These are phyloP conservation scores for Yarrowia porcina DNA, from an alignment of 805 yeast genomes.

Conservation along the genomic window DNA sequence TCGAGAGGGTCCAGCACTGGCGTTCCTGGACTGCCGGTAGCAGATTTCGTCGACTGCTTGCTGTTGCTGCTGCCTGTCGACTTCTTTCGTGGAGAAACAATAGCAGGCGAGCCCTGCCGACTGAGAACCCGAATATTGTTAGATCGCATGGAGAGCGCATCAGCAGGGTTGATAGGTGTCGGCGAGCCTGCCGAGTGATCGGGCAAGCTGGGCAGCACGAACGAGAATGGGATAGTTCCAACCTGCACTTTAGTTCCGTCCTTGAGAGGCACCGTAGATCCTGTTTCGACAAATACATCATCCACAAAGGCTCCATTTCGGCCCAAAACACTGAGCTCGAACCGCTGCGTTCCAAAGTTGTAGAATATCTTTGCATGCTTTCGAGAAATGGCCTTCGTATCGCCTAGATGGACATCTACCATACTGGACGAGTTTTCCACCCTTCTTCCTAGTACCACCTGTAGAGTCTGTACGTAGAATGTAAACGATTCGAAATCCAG, in stretches of 20 bases:
- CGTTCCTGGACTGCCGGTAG: not conserved
- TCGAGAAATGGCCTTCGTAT: constrained; percentile 88
- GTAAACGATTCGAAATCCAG: constrained; percentile 90
- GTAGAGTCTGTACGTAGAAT: constrained; percentile 93
- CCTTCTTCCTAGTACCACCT: constrained; percentile 87
- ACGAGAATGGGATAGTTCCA: constrained; percentile 85
- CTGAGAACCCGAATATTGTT: constrained; percentile 17
- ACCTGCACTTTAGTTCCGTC: constrained; percentile 79
- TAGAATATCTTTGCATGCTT: constrained; percentile 94
- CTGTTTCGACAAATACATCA: constrained; percentile 82
- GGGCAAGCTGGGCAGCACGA: constrained; percentile 66
- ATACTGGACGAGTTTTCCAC: constrained; percentile 57
- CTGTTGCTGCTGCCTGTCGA: constrained; percentile 8
- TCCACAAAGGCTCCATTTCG: constrained; percentile 97
- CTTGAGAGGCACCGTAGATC: constrained; percentile 80
- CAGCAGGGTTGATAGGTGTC: constrained; percentile 19
- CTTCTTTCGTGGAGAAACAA: constrained; percentile 8
- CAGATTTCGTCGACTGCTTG: constrained; percentile 14
- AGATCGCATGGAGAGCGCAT: constrained; percentile 17
- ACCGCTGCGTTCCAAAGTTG: constrained; percentile 92
- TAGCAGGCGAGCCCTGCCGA: constrained; percentile 14
- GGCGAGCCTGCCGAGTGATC: not conserved
- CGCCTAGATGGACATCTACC: constrained; percentile 87
- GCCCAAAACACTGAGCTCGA: constrained; percentile 87
- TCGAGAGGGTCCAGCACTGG: not conserved